Evolutionary conservation across 805 yeast genomes (phyloP), one percentile per base, ranked within the genome.

Genomic region (Kluyveromyces lactis): DNA sequence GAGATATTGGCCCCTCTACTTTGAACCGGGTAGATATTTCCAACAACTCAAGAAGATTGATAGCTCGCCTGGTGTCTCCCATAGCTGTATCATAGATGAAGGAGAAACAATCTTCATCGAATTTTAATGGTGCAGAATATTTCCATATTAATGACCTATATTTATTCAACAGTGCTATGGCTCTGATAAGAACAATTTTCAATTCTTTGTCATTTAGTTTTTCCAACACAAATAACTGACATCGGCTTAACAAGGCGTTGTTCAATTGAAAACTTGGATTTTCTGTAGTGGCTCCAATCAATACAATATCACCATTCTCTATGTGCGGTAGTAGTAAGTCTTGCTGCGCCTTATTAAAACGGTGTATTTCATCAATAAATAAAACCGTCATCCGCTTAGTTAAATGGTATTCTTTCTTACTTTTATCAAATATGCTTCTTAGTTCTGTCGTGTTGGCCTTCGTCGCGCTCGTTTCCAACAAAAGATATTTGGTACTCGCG

Each of bases 271-370:
- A 81, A 35, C 83, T 77, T 3, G 97, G 96, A 55, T 92, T 92
- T 56, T 92, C 98, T 0, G 97, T 89, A 0, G 98, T 92, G n/a
- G 97, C 97, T 4, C 98, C 98, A 38, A 90, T 77, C 31, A 92
- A 68, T 1, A 79, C 76, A 32, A 89, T 76, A 39, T 77, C 77
- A 2, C 97, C 97, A 21, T 74, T 66, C 56, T 92, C 99, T 1
- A 90, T 81, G 45, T 76, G 79, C 0, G 95, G 92, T 29, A 92
- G 64, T 34, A 94, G 73, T 34, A 79, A 72, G 58, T 92, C 97
- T 58, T 92, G 98, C 53, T 92, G 98, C 0, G 78, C 68, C 44
- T 82, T 81, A 48, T 79, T 79, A 56, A 86, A 87, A 24, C 98
- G 64, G 56, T 92, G 98, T 28, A 92, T 82, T 56, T 92, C 98